Evolutionary conservation across 768 basidiomycete genomes (phyloP), one percentile per base, ranked within the genome.

Genomic region (Heimioporus sp.): DNA sequence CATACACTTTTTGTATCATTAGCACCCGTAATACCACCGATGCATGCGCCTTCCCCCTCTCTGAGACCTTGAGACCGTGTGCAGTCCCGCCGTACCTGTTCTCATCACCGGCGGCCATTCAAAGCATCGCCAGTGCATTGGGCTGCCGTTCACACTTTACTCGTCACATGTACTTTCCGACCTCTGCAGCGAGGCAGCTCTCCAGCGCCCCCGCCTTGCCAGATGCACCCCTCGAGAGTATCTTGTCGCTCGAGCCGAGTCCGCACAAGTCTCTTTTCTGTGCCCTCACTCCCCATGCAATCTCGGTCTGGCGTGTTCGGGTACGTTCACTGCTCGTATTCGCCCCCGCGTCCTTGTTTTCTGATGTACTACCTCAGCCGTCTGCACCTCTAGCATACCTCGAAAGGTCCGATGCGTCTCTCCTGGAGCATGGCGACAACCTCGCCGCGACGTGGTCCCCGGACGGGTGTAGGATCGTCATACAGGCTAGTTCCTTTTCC

Each of bases 351-450:
- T 36, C 35, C 46, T 48, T 37, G 62, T 31, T 39, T 9, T 28
- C 34, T 46, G 10, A 16, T 40, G 42, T 28, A 38, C 24, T 28
- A 28, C 24, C 24, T 36, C 54, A 92, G 90, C 90, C 90, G 1
- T 82, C 84, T 36, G 80, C 82, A 30, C 77, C 86, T 7, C 67
- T 91, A 54, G 86, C 90, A 19, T 79, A 85, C 57, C 76, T 96
- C 16, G 78, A 85, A 31, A 82, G 94, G 48, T 90, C 91, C 34
- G 74, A 83, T 8, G 80, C 82, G 2, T 95, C 92, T 16, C 73
- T 96, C 36, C 68, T 79, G 49, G 86, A 90, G 52, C 93, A 95
- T 65, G 94, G 94, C n/a, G 80, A 85, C 61, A 96, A 93, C 59
- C 55, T 77, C 17, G 71, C 79, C 47, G 82, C 81, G 12, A 79